Evolutionary conservation across 2,329 filamentous ascomycete species (phyloP).

Genomic region (Diaporthe vaccinii): DNA sequence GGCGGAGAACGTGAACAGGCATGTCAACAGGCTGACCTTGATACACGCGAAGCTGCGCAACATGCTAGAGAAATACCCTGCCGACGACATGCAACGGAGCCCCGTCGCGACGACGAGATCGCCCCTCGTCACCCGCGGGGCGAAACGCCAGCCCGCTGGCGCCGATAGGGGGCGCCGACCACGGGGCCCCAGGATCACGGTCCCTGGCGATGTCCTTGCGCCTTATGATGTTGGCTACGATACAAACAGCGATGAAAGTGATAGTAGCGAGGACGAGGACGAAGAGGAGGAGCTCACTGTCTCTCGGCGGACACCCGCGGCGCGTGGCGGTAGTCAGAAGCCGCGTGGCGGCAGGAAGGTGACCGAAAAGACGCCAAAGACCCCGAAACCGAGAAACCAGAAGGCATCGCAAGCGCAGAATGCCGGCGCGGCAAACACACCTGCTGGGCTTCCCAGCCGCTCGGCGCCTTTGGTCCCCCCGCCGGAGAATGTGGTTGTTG

Average conservation of each 20-base stretch:
- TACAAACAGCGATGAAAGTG: slow-evolving; percentile 66
- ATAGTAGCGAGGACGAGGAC: slow-evolving; percentile 66
- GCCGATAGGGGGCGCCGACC: slow-evolving; percentile 62
- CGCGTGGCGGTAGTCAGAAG: slow-evolving; percentile 48
- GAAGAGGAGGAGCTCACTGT: slow-evolving; percentile 61
- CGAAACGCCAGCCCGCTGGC: slow-evolving; percentile 58
- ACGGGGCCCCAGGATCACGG: slow-evolving; percentile 70
- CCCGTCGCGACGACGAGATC: slow-evolving; percentile 65
- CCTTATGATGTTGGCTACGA: slow-evolving; percentile 76
- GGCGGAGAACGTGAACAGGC: slow-evolving; percentile 73
- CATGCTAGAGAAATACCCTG: slow-evolving; percentile 72
- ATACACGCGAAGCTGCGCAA: slow-evolving; percentile 70
- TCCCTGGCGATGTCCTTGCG: slow-evolving; percentile 75
- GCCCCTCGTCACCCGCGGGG: slow-evolving; percentile 63
- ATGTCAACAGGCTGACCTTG: slow-evolving; percentile 71
- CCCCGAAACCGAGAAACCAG: slow-evolving; percentile 57
- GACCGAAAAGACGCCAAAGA: slow-evolving; percentile 49
- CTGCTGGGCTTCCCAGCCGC: slow-evolving; percentile 35
- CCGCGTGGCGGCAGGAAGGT: slow-evolving; percentile 65
- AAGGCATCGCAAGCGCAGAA: slow-evolving; percentile 44
- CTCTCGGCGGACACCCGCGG: slow-evolving; percentile 52
- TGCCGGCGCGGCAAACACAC: slow-evolving; percentile 33
- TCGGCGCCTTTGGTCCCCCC: slow-evolving; percentile 65
- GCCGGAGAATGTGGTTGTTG: slow-evolving; percentile 70
- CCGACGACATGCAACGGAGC: slow-evolving; percentile 64